Evolutionary conservation across 169 alveolate species (phyloP).

Genomic region (Cryptosporidium parvum): DNA sequence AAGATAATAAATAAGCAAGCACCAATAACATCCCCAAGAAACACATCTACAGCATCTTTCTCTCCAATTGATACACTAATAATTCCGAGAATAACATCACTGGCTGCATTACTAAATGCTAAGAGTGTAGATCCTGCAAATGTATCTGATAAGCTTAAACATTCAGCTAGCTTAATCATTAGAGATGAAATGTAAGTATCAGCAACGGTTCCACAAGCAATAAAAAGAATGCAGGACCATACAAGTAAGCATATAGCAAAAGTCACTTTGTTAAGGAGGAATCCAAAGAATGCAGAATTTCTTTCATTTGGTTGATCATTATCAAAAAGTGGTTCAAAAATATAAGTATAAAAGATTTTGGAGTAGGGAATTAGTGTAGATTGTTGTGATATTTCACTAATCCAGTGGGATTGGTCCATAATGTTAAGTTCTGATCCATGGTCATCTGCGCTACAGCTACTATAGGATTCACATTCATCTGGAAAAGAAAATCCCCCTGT

Average conservation of each 20-base stretch:
- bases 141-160: slow-evolving; percentile 60
- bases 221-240: slow-evolving; percentile 66
- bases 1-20: slow-evolving; percentile 54
- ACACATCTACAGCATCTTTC: slow-evolving; percentile 65
- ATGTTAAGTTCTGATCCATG: slow-evolving; percentile 31
- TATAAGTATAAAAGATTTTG: slow-evolving; percentile 26
- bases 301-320: background rate
- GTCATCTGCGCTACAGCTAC: slow-evolving; percentile 55
- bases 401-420: slow-evolving; percentile 46
- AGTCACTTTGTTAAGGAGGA: slow-evolving; percentile 27
- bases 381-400: slow-evolving; percentile 16
- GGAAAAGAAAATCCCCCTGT: slow-evolving; percentile 9
- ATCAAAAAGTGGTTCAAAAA: slow-evolving; percentile 38
- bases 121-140: slow-evolving; percentile 72
- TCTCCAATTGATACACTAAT: slow-evolving; percentile 66
- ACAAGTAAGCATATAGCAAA: slow-evolving; percentile 37
- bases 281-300: slow-evolving; percentile 20
- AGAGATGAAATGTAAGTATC: slow-evolving; percentile 67
- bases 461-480: slow-evolving; percentile 48
- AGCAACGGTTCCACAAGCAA: slow-evolving; percentile 75
- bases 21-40: slow-evolving; percentile 69
- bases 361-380: slow-evolving; percentile 57
- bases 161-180: slow-evolving; percentile 63
- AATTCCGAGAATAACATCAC: slow-evolving; percentile 72
- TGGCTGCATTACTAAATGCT: slow-evolving; percentile 73